Evolutionary conservation across 2,329 filamentous ascomycete genomes (phyloP).

Genomic region (Teratosphaeriaceae sp.): DNA sequence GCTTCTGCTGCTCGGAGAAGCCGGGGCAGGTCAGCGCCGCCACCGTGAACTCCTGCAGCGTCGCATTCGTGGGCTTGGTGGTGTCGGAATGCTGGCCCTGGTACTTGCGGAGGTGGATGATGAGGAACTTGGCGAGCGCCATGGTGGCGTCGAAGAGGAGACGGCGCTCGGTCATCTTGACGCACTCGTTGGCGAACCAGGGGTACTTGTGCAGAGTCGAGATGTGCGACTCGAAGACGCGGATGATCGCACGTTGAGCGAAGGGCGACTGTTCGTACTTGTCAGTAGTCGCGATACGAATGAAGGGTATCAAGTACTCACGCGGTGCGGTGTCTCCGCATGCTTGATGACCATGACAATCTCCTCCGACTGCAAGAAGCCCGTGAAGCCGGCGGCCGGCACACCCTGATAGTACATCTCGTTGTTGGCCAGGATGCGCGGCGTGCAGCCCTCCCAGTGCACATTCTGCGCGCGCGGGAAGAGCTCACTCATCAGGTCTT

Average conservation of each 20-base stretch:
- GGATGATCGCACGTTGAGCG: constrained; percentile 42
- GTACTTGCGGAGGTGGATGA: constrained; percentile 15
- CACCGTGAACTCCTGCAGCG: constrained; percentile 27
- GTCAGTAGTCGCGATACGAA: neutral
- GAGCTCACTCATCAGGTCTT: constrained; percentile 43
- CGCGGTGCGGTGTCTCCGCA: constrained; percentile 43
- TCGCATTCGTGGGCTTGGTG: constrained; percentile 16
- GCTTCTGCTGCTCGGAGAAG: constrained; percentile 29
- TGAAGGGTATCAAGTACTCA: constrained; percentile 26
- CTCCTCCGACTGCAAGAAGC: constrained; percentile 47
- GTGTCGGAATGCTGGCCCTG: constrained; percentile 8
- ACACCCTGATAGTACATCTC: constrained; percentile 43
- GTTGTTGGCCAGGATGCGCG: constrained; percentile 25
- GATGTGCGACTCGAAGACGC: constrained; percentile 48
- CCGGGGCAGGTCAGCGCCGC: constrained; percentile 26
- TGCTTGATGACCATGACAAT: constrained; percentile 40
- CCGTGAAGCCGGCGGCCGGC: constrained; percentile 42
- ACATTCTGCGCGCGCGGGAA: constrained; percentile 49
- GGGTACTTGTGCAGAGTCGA: constrained; percentile 49
- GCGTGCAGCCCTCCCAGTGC: constrained; percentile 36
- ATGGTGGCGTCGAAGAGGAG: constrained; percentile 34
- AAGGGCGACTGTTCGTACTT: constrained; percentile 39
- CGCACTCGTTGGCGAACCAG: constrained; percentile 40
- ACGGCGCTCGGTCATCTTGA: constrained; percentile 43
- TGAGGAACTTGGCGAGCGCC: constrained; percentile 19